These are phyloP conservation scores for Coniochaeta sp. DNA, from an alignment of 2,329 filamentous ascomycete species.

Conservation along the genomic window DNA sequence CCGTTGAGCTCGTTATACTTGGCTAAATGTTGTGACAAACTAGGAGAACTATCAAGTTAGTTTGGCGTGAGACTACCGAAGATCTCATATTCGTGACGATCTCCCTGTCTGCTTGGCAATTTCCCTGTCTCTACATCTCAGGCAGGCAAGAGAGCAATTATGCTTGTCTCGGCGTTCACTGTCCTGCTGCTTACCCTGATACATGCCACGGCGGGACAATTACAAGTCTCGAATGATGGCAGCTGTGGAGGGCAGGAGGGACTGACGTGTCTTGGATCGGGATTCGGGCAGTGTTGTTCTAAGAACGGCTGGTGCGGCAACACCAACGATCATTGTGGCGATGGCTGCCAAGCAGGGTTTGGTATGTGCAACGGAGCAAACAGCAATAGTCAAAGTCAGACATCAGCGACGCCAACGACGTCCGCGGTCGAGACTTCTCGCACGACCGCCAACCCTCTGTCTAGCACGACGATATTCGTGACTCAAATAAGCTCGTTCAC, in stretches of 20 bases:
- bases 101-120: not conserved
- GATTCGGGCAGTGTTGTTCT: constrained; percentile 7
- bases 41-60: not conserved
- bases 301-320: constrained; percentile 8
- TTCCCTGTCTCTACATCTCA: not conserved
- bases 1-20: not conserved
- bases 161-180: not conserved
- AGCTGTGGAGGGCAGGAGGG: constrained; percentile 1
- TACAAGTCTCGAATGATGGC: not conserved
- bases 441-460: not conserved
- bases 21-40: not conserved
- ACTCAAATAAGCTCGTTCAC: not conserved
- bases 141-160: not conserved
- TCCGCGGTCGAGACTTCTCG: not conserved
- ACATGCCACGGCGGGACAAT: not conserved
- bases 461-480: not conserved
- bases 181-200: not conserved
- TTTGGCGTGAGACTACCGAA: not conserved
- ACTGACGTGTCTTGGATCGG: constrained; percentile 5
- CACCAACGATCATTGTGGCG: constrained; percentile 6
- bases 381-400: not conserved
- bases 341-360: constrained; percentile 4
- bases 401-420: not conserved
- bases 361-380: constrained; percentile 2
- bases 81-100: not conserved